Evolutionary conservation across 192 early-diverging fungal species (phyloP).

Genomic region (Podila minutissima): DNA sequence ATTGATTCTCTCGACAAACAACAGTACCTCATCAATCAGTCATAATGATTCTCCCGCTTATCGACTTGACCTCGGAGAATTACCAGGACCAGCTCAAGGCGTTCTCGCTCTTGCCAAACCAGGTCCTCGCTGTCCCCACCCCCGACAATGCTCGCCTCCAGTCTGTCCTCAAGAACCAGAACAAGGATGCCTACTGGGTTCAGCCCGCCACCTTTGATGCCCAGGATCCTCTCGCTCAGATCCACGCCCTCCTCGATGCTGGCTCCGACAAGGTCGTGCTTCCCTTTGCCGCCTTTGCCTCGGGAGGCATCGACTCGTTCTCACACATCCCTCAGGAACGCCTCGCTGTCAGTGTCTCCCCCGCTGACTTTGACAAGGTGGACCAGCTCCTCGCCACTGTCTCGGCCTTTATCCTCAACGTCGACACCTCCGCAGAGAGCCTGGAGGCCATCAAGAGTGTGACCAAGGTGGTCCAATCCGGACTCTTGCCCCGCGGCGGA

Average conservation of each 20-base stretch:
- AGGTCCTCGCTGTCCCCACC: constrained; percentile 40
- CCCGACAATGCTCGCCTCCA: constrained; percentile 32
- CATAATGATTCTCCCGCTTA: constrained; percentile 42
- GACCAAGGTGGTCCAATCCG: constrained; percentile 27
- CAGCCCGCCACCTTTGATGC: constrained; percentile 49
- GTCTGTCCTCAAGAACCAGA: constrained; percentile 35
- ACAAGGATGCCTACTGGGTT: constrained; percentile 55
- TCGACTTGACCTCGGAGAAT: constrained; percentile 32
- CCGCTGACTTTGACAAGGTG: constrained; percentile 14
- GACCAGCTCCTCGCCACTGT: constrained; percentile 22
- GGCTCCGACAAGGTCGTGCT: constrained; percentile 60
- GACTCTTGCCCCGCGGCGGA: constrained; percentile 57
- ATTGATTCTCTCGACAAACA: too few relatives aligned
- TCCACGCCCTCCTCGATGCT: constrained; percentile 56
- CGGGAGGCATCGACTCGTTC: constrained; percentile 30
- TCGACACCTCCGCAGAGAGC: constrained; percentile 21
- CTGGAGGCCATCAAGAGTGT: constrained; percentile 27
- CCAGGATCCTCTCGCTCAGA: constrained; percentile 45
- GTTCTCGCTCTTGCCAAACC: constrained; percentile 34
- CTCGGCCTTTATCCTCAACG: constrained; percentile 42
- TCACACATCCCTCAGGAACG: constrained; percentile 53
- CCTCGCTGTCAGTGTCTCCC: constrained; percentile 46
- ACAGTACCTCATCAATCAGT: not conserved
- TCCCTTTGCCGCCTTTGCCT: constrained; percentile 35
- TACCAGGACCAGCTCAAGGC: constrained; percentile 15